Base-by-base conservation (phyloP, 2,329 filamentous ascomycete genomes). In the Sclerotinia spermophila region DNA sequence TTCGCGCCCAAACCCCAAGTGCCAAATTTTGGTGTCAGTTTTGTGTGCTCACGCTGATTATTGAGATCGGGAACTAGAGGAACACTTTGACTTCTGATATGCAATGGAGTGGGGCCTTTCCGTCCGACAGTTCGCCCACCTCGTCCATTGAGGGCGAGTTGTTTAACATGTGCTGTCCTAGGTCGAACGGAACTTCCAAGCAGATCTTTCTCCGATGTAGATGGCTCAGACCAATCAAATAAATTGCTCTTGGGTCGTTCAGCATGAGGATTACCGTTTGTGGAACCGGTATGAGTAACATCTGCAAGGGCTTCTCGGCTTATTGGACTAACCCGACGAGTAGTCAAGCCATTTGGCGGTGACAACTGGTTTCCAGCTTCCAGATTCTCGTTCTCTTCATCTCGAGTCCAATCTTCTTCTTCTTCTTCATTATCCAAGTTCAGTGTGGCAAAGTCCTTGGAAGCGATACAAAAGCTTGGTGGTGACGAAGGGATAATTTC, bases 1-100 rank as follows among this genome's bases (percentile, higher is more conserved):
- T 94, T 94, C 73, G 88, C 90, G n/a, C 90, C 89, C 56, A 93
- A 82, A 3, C 91, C 92, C 92, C 92, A 95, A 1, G 92, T 94
- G 58, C 92, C 91, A 77, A 93, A 95, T 76, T 94, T 94, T 68
- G 86, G 82, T 2, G 81, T 86, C n/a, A 86, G 79, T 82, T 91
- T 77, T 79, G 78, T 71, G 64, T 80, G 77, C 80, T 85, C 79
- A 85, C 90, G 72, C 81, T 83, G 80, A 76, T 83, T 81, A 73
- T 82, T 80, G 48, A 82, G 81, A 76, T 93, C 92, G 45, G 90
- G 89, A 4, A 88, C 86, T 21, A 92, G 86, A 5, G 92, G 92
- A 2, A 95, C 92, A 79, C 92, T 95, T 79, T 94, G 92, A 78
- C 92, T 95, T 73, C 92, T 88, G 60, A 93, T 86, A 79, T 95